Percentiles rank a stretch among this genome's conserved stretches.
phyloP scores from a whole-genome alignment of 345 rosid species.

The Jatropha curcas region DNA sequence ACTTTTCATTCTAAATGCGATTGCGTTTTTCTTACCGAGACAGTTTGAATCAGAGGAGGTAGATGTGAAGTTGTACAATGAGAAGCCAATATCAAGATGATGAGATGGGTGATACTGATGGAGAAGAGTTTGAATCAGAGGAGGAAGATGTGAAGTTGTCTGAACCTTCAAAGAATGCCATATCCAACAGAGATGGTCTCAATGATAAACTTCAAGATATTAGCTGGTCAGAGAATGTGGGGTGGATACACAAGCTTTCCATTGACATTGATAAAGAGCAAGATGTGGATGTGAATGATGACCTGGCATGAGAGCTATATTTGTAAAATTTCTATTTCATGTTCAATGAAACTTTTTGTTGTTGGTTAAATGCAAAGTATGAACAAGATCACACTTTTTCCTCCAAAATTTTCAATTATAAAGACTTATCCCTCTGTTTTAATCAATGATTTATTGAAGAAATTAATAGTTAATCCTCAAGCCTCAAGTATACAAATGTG shows the following conservation, averaged over 20 bases:
- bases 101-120: constrained; percentile 41
- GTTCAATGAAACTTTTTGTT: too few species aligned
- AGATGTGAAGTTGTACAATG: constrained; percentile 16
- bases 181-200: constrained; percentile 63
- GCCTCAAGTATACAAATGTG: too few species aligned
- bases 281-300: constrained; percentile 90
- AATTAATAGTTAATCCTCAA: too few species aligned
- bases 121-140: constrained; percentile 55
- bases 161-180: constrained; percentile 55
- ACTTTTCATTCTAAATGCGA: neutral
- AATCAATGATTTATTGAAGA: too few species aligned
- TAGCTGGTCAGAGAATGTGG: constrained; percentile 65
- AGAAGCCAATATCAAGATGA: constrained; percentile 42
- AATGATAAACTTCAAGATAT: constrained; percentile 79
- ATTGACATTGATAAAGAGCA: constrained; percentile 60
- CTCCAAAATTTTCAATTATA: too few species aligned
- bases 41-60: constrained; percentile 1
- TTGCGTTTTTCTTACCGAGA: neutral
- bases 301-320: constrained; percentile 65
- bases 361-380: too few species aligned
- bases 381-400: too few species aligned
- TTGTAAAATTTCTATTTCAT: too few species aligned
- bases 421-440: too few species aligned
- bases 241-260: constrained; percentile 71
- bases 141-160: constrained; percentile 55